These are phyloP conservation scores for Fusarium hostae DNA, from an alignment of 2,329 filamentous ascomycete genomes.

Conservation along the genomic window DNA sequence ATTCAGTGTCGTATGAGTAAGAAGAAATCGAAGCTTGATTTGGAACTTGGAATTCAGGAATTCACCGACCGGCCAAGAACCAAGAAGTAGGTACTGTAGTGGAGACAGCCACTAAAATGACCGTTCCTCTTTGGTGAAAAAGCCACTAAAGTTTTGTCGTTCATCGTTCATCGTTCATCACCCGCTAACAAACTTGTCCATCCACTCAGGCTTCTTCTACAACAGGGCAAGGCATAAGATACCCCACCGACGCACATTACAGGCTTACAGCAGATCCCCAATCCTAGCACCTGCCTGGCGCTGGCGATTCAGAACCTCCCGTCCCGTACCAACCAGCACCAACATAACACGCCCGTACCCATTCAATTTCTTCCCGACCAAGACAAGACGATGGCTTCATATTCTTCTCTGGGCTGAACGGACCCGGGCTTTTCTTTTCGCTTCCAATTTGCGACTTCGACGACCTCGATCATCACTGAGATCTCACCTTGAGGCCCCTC, in stretches of 20 bases:
- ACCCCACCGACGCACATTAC: conserved; percentile 28
- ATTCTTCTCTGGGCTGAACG: conserved; percentile 12
- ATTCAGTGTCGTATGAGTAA: conserved; percentile 2
- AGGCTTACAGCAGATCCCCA: conserved; percentile 20
- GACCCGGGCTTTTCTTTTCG: background rate
- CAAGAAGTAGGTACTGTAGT: conserved; percentile 18
- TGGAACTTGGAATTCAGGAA: conserved; percentile 8
- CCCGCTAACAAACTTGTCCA: background rate
- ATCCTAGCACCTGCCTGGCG: conserved; percentile 24
- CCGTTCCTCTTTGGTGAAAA: conserved; percentile 14
- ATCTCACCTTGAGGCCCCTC: conserved; percentile 1
- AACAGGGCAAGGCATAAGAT: conserved; percentile 5
- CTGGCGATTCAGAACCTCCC: conserved; percentile 5
- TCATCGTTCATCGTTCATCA: conserved; percentile 16
- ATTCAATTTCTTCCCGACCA: background rate
- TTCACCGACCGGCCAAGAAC: conserved; percentile 13
- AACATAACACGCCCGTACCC: conserved; percentile 6
- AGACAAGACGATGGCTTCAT: conserved; percentile 25
- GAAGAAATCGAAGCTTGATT: conserved; percentile 10
- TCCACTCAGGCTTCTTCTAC: background rate
- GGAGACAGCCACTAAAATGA: conserved; percentile 14
- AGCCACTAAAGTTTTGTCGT: conserved; percentile 26
- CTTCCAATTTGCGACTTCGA: conserved; percentile 14
- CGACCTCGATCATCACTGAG: conserved; percentile 1
- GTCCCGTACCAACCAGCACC: background rate